These are phyloP conservation scores for Cutaneotrichosporon daszewskae DNA, from an alignment of 1,284 basidiomycete genomes.

Conservation along the genomic window DNA sequence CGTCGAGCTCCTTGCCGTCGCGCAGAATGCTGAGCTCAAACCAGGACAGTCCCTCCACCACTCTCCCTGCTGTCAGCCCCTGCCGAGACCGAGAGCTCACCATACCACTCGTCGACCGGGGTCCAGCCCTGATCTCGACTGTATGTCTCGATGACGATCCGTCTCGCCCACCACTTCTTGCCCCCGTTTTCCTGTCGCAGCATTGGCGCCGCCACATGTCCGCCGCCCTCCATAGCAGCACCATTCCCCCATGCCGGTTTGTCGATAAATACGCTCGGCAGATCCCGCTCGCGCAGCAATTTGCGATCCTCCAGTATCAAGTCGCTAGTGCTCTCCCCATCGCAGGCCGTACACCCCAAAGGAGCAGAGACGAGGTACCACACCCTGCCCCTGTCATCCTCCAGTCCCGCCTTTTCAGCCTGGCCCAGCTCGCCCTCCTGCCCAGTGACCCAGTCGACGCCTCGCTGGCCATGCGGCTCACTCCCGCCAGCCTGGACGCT, in stretches of 20 bases:
- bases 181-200: no score
- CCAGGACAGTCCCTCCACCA: constrained; percentile 36
- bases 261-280: not conserved
- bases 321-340: no score
- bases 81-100: constrained; percentile 16
- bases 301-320: not conserved
- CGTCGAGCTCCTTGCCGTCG: constrained; percentile 29
- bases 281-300: constrained; percentile 27
- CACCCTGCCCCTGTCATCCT: constrained; percentile 20
- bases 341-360: constrained; percentile 24
- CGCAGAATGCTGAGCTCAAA: constrained; percentile 37
- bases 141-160: constrained; percentile 29
- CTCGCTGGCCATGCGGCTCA: constrained; percentile 9
- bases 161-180: constrained; percentile 18
- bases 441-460: constrained; percentile 17
- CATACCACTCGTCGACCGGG: constrained; percentile 19
- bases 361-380: constrained; percentile 32
- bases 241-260: no score
- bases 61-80: constrained; percentile 26
- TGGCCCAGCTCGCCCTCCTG: constrained; percentile 27
- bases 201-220: no score
- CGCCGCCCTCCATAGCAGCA: no score
- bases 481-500: constrained; percentile 19
- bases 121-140: constrained; percentile 42
- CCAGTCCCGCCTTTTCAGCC: constrained; percentile 13